Evolutionary conservation across 2,329 filamentous ascomycete genomes (phyloP), one percentile per base, ranked within the genome.

Genomic region (Aspergillus persii): DNA sequence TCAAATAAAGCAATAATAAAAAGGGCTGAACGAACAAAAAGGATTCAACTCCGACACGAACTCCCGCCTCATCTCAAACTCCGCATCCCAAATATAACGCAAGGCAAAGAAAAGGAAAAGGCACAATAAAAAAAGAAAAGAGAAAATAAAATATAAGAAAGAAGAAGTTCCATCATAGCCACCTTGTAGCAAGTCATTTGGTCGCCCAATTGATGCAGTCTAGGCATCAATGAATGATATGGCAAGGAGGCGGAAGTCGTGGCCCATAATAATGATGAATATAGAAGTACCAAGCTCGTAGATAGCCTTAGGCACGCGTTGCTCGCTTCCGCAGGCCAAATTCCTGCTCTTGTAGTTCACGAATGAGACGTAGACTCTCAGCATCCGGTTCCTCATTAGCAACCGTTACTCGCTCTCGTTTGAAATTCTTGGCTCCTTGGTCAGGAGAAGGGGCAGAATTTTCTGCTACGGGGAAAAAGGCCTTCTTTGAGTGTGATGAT

Each of bases 321-420:
- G 60, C 50, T 54, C 76, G 71, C 66, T 74, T 74, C 47, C 78
- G 71, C 53, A 80, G 67, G 26, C 78, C 76, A 54, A 79, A 79
- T 29, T 80, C 78, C 57, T 78, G 74, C 63, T 79, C 78, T 59
- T 79, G 77, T 33, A 80, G 63, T 65, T 79, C 76, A 58, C 76
- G 74, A 51, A 80, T 80, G 50, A 80, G 62, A 53, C 72, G 75
- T 61, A 80, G 62, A 54, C 76, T 80, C 57, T 80, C 77, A 7
- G 73, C 71, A 62, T 80, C 78, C 8, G 72, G 67, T 26, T 72
- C 72, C 30, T 69, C 67, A 18, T 76, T 71, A n/a, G 62, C 53
- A 39, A 67, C 63, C 44, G 62, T 65, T 31, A 57, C 46, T 47
- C 65, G 66, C 6, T 72, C 67, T 48, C 69, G 66, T 50, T 73